Conservation (phyloP, 306 rosid genomes). For the Castanopsis chinensis region DNA sequence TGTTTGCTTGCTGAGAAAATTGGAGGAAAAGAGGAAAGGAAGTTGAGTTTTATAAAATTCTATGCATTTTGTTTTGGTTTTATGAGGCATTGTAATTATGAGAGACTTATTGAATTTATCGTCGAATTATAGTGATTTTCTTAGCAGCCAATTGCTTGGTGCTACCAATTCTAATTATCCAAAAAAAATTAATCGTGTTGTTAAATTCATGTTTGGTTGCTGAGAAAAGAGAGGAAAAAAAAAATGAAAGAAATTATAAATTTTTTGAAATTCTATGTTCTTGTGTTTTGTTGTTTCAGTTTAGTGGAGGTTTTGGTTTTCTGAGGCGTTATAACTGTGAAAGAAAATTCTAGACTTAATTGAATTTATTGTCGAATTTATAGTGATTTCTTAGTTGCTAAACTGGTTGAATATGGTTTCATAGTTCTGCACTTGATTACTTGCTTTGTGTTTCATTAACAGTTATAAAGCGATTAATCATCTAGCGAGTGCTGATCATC, state of each 20-base stretch:
- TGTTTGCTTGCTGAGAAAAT: slow-evolving; percentile 3
- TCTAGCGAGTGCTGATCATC: slow-evolving; percentile 62
- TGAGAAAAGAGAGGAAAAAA: too few relatives aligned
- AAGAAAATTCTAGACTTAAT: not conserved
- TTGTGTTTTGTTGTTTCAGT: not conserved
- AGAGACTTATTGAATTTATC: too few relatives aligned
- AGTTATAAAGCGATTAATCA: slow-evolving; percentile 77
- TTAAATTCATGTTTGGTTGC: not conserved
- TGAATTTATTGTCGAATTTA: not conserved
- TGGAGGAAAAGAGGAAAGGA: not conserved
- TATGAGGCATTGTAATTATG: too few relatives aligned
- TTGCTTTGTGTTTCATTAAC: slow-evolving; percentile 15
- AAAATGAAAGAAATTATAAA: not conserved
- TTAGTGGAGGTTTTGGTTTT: not conserved
- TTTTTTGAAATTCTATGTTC: not conserved
- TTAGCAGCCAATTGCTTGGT: slow-evolving; percentile 46
- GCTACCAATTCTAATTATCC: not conserved
- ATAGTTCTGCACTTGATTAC: not conserved
- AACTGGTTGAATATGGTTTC: not conserved
- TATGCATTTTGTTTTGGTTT: too few relatives aligned
- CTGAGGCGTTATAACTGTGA: not conserved
- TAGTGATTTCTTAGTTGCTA: not conserved
- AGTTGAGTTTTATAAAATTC: too few relatives aligned
- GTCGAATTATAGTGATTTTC: too few relatives aligned
- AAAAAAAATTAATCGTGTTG: not conserved